Base-by-base conservation (phyloP, 345 rosid genomes). In the Theobroma cacao region DNA sequence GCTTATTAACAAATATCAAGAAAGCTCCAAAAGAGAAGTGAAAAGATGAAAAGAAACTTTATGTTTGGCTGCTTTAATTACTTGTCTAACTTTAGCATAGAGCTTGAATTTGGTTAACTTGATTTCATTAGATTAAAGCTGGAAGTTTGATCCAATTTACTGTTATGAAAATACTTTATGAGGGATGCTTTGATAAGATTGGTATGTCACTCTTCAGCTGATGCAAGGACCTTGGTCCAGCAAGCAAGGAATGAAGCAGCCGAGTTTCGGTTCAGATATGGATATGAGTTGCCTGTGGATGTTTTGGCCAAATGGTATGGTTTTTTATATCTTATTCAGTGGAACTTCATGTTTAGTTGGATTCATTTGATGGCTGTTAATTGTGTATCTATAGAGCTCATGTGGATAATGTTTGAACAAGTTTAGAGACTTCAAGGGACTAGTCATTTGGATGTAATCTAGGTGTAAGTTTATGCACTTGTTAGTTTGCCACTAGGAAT, bases 181-280 rank as follows among this genome's bases (percentile, higher is more conserved):
- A 20, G n/a, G 41, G 58, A 41, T 41, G 38, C 28, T 75, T 34
- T 55, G 4, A 67, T 18, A 22, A 62, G 43, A 59, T 45, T 75
- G 74, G 26, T 40, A 3, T 72, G 5, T 79, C 72, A 75, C 36
- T 71, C 82, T 81, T 2, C 89, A 94, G 99, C 99, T 85, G 99
- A 94, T 97, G 91, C 99, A 17, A 94, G 98, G 91, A 91, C 98
- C 20, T 91, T 97, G 83, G 98, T 97, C 41, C 93, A 90, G 79
- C 99, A 97, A 85, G 99, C 99, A 50, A 88, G 99, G 80, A 94
- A 97, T 89, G 96, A 97, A 81, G 99, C 99, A 3, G 98, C 99
- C 72, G 99, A 97, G 85, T 97, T 94, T 84, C 93, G 98, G 62
- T 90, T 88, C 81, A 93, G 83, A 87, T 91, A 97, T 82, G 99